phyloP scores from a whole-genome alignment of 148 eudicot genomes.

The Euryodendron excelsum region DNA sequence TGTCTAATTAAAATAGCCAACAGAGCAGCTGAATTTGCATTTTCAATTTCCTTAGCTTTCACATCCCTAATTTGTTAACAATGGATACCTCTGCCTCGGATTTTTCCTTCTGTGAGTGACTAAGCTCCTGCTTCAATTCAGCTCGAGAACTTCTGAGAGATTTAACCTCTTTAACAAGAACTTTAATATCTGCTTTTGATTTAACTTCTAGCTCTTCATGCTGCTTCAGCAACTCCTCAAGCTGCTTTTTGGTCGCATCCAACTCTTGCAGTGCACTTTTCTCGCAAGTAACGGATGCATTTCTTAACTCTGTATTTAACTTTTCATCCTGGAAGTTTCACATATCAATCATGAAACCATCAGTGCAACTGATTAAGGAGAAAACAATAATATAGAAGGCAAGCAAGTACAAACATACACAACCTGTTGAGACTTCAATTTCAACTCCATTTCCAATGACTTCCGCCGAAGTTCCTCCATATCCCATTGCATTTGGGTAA shows the following conservation, averaged over 20 bases:
- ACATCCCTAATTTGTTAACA: background rate
- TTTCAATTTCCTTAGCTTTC: no score
- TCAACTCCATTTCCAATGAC: slow-evolving; percentile 76
- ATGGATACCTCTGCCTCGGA: slow-evolving; percentile 55
- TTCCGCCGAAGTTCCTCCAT: slow-evolving; percentile 85
- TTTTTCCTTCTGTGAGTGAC: slow-evolving; percentile 49
- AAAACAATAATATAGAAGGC: slow-evolving; percentile 9
- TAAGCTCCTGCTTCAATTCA: slow-evolving; percentile 62
- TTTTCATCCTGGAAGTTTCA: slow-evolving; percentile 47
- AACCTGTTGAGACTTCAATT: slow-evolving; percentile 70
- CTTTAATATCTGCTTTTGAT: slow-evolving; percentile 74
- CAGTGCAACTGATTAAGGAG: slow-evolving; percentile 8
- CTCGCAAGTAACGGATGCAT: slow-evolving; percentile 33
- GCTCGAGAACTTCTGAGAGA: slow-evolving; percentile 71
- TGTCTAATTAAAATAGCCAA: no score
- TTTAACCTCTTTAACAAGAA: slow-evolving; percentile 88
- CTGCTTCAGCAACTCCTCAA: slow-evolving; percentile 47
- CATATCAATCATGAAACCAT: background rate
- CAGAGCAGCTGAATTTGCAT: no score
- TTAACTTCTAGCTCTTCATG: slow-evolving; percentile 70
- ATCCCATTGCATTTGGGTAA: slow-evolving; percentile 97
- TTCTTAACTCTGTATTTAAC: slow-evolving; percentile 29
- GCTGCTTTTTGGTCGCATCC: slow-evolving; percentile 60
- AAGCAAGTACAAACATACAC: slow-evolving; percentile 13
- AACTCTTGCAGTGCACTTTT: slow-evolving; percentile 57